Conservation (phyloP, 2,329 filamentous ascomycete species). For the Aureobasidium sp. region DNA sequence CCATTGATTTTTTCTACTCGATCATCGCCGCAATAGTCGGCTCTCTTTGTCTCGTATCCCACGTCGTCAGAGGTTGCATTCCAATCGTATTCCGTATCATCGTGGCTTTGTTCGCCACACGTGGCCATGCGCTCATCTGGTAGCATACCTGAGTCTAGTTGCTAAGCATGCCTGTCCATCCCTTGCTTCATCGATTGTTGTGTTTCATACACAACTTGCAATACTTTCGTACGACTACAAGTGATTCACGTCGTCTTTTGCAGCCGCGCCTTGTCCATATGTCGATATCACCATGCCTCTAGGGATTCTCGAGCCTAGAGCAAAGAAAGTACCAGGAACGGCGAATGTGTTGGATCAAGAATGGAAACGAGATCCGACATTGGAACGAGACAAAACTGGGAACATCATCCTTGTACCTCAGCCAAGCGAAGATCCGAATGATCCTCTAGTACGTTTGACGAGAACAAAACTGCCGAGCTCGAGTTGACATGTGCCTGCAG, state of each 20-base stretch:
- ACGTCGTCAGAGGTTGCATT: background rate
- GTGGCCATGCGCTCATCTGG: background rate
- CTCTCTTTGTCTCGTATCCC: background rate
- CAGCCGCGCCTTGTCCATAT: background rate
- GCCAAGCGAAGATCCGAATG: conserved; percentile 83
- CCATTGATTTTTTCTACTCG: background rate
- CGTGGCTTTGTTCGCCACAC: conserved; percentile 3
- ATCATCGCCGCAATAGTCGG: background rate
- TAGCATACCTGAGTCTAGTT: conserved; percentile 1
- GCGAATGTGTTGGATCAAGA: conserved; percentile 30
- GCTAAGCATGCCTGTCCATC: background rate
- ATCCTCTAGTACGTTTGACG: conserved; percentile 57
- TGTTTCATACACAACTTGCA: background rate
- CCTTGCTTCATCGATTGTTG: conserved; percentile 1
- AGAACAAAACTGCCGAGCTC: background rate
- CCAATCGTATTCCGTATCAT: background rate
- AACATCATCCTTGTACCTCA: conserved; percentile 71
- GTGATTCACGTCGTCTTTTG: background rate
- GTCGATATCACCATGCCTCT: conserved; percentile 50
- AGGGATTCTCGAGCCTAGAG: conserved; percentile 63
- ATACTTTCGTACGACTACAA: background rate
- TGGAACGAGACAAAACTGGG: conserved; percentile 7
- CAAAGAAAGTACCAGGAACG: conserved; percentile 63
- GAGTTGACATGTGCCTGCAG: conserved; percentile 31
- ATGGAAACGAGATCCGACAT: conserved; percentile 18